Evolutionary conservation across 1,139 yeast genomes (phyloP).

Genomic region (Kodamaea sp.): DNA sequence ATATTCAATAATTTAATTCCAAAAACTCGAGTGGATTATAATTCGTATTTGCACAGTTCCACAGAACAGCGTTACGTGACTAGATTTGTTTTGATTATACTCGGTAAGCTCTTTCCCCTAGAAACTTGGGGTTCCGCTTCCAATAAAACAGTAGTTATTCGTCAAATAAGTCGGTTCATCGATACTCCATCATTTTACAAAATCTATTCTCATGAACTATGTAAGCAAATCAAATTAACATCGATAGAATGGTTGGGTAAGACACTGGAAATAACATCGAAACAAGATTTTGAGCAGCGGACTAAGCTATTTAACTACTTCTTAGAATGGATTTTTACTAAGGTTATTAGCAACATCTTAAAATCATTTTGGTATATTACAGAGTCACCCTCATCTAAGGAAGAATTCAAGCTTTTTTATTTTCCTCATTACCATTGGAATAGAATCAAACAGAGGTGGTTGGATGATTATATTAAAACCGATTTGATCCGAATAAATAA

Average conservation of each 20-base stretch:
- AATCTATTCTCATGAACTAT: constrained; percentile 23
- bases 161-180: constrained; percentile 38
- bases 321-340: constrained; percentile 55
- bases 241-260: constrained; percentile 49
- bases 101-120: constrained; percentile 50
- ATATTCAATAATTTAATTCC: constrained; percentile 23
- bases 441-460: constrained; percentile 37
- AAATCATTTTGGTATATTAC: constrained; percentile 66
- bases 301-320: constrained; percentile 35
- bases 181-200: constrained; percentile 31
- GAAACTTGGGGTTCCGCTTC: constrained; percentile 51
- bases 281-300: constrained; percentile 35
- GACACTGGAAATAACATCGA: constrained; percentile 23
- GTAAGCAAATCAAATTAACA: constrained; percentile 31
- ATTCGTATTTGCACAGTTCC: constrained; percentile 19
- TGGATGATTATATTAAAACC: constrained; percentile 32
- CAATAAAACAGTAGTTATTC: constrained; percentile 45
- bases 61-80: constrained; percentile 30
- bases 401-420: constrained; percentile 37
- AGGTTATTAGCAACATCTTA: constrained; percentile 47
- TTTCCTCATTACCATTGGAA: constrained; percentile 65
- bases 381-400: constrained; percentile 46
- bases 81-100: constrained; percentile 35
- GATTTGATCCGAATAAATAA: constrained; percentile 18
- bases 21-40: constrained; percentile 1